Evolutionary conservation across 306 rosid genomes (phyloP), one percentile per base, ranked within the genome.

Genomic region (Ormosia emarginata): DNA sequence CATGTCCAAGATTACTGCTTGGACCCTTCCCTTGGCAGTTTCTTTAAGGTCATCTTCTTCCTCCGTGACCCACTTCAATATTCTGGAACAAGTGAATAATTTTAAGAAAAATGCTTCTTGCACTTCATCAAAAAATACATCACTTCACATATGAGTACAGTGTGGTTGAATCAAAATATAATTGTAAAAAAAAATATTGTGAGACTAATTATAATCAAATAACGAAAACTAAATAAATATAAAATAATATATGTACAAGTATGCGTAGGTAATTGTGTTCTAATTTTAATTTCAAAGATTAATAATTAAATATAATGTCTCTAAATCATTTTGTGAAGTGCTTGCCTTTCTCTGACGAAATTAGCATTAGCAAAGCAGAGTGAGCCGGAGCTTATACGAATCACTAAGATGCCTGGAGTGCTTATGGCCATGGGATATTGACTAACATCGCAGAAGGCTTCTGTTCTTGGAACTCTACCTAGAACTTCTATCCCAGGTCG

Each of bases 281-380:
- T 24, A 24, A 24, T 24, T 24, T 49, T 34, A 15, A 47, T 67
- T 15, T 34, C 47, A 73, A 36, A 50, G 7, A 40, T 57, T 40
- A 1, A 3, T 50, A 1, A 34, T 30, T 36, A n/a, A 55, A 44
- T 53, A 6, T 13, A 57, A 18, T 36, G 14, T 52, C 56, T 75
- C 36, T 7, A 78, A 33, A 59, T 34, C 33, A 62, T 53, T 7
- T 44, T 2, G 50, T 57, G 33, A 64, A 71, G 30, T 24, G 36
- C 32, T 7, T 83, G 81, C 98, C 97, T 93, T 85, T 93, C 97
- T 88, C 92, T 88, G 7, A 93, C 84, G 66, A 92, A 89, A 64
- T 85, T 91, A 2, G 98, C 94, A 83, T 95, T 95, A 6, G 97
- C 97, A 70, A 95, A 95, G 84, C 98, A 95, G 64, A 95, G 91